phyloP scores from a whole-genome alignment of 495 filamentous ascomycete species.

The Penicillium tannophilum region DNA sequence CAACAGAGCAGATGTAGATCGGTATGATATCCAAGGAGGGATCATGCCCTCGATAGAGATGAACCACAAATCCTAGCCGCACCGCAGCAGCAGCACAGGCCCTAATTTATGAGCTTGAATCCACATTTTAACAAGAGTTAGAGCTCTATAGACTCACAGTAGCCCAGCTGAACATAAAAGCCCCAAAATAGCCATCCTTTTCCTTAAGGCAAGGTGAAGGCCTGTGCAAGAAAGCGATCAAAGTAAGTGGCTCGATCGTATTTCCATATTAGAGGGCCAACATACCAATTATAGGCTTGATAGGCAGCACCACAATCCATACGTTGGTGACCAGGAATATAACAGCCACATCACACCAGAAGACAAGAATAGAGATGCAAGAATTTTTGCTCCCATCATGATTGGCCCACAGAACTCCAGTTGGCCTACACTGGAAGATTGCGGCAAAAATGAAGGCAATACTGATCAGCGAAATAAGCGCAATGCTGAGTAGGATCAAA shows the following conservation, averaged over 20 bases:
- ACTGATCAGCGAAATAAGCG: neutral
- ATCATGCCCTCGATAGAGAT: slow-evolving; percentile 4
- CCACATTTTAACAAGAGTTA: too few relatives aligned
- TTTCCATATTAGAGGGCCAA: too few relatives aligned
- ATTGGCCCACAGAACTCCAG: neutral
- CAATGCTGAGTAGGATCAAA: neutral
- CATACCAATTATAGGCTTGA: slow-evolving; percentile 7
- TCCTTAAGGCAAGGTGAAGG: neutral
- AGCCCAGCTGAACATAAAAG: neutral
- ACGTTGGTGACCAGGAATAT: slow-evolving; percentile 6
- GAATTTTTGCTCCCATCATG: neutral
- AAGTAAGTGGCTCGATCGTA: too few relatives aligned
- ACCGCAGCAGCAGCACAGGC: slow-evolving; percentile 6
- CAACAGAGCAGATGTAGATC: slow-evolving; percentile 3
- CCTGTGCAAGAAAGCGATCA: neutral
- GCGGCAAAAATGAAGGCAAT: slow-evolving; percentile 4
- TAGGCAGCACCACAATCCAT: neutral
- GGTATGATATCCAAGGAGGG: neutral
- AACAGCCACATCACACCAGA: slow-evolving; percentile 12
- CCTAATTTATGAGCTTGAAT: too few relatives aligned
- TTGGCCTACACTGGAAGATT: slow-evolving; percentile 10
- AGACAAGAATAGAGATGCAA: slow-evolving; percentile 6
- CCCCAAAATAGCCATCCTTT: neutral
- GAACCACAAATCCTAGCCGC: slow-evolving; percentile 4
- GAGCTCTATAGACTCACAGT: neutral